Base-by-base conservation (phyloP, 192 early-diverging fungal species). In the Coemansia sp. region DNA sequence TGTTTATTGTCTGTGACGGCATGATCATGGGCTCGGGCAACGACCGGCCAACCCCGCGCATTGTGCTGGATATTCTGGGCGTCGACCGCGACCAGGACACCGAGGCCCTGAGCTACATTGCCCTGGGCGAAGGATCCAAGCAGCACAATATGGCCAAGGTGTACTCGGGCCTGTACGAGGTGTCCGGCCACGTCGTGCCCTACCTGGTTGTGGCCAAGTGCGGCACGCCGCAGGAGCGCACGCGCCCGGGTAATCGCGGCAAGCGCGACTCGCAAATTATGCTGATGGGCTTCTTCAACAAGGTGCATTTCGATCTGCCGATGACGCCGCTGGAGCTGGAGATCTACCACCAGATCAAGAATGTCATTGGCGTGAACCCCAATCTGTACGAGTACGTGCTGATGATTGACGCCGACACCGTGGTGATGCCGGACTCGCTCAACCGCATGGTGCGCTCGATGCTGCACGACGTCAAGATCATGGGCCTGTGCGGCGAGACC, bases 251-350 rank as follows among this genome's bases (percentile, higher is more conserved):
- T 38, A 98, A 98, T 67, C 81, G 94, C 48, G 95, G 95, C 58
- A 98, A 98, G 79, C 91, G 95, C 41, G 95, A 98, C 76, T 98
- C 95, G 47, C 95, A 98, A 68, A 85, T 98, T 79, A 84, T 98
- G 30, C 79, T 95, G 64, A 98, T 98, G 95, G 79, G 85, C 19
- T 98, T 95, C 83, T 80, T 98, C 63, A 93, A 92, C 62, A 86
- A 93, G 59, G 92, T 98, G 4, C 93, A 96, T 70, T 95, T 91
- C 68, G 87, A 95, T 56, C 79, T 84, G 50, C 80, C 89, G 15
- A 96, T 98, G 94, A 85, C 86, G 22, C 92, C 94, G 9, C 79
- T 98, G 55, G 93, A 98, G 68, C 83, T 98, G 28, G 94, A 98
- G 67, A 84, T 98, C 42, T 95, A 90, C 81, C 93, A 96, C 78